Percentiles rank a stretch among this genome's conserved stretches.
phyloP scores from a whole-genome alignment of 1,284 basidiomycete genomes.

The Farysia itapuensis region DNA sequence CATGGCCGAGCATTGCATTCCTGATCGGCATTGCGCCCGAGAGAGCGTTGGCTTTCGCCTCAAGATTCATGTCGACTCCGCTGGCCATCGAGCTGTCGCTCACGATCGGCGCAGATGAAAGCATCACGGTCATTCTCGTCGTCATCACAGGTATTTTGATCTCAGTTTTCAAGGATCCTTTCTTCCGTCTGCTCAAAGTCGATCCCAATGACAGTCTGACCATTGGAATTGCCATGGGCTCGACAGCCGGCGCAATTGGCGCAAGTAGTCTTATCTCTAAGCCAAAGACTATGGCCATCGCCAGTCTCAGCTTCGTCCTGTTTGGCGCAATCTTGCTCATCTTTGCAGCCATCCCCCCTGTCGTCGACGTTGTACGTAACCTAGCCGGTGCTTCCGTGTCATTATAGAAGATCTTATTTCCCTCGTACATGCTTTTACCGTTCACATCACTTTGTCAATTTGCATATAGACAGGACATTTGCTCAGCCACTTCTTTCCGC shows the following conservation, averaged over 20 bases:
- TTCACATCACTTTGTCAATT: no score
- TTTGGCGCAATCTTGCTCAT: conserved; percentile 48
- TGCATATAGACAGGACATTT: no score
- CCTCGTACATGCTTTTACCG: no score
- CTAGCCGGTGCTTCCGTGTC: conserved; percentile 13
- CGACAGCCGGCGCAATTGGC: conserved; percentile 49
- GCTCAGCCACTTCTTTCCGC: no score
- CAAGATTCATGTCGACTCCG: conserved; percentile 48
- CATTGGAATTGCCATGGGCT: conserved; percentile 47
- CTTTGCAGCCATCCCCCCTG: conserved; percentile 38
- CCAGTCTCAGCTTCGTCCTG: conserved; percentile 37
- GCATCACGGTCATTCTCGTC: conserved; percentile 48
- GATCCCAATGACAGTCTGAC: conserved; percentile 35
- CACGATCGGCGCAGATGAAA: conserved; percentile 45
- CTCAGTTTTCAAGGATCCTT: conserved; percentile 47
- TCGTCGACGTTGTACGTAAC: conserved; percentile 21
- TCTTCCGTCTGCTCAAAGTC: conserved; percentile 37
- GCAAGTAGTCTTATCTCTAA: conserved; percentile 37
- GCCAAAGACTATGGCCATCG: conserved; percentile 48
- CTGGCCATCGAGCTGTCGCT: conserved; percentile 47
- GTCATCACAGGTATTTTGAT: conserved; percentile 51
- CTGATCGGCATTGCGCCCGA: conserved; percentile 32
- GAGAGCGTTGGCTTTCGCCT: conserved; percentile 36
- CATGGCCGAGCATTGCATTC: conserved; percentile 36
- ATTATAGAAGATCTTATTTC: no score